These are phyloP conservation scores for Thyridium curvatum DNA, from an alignment of 2,329 filamentous ascomycete genomes.

Conservation along the genomic window DNA sequence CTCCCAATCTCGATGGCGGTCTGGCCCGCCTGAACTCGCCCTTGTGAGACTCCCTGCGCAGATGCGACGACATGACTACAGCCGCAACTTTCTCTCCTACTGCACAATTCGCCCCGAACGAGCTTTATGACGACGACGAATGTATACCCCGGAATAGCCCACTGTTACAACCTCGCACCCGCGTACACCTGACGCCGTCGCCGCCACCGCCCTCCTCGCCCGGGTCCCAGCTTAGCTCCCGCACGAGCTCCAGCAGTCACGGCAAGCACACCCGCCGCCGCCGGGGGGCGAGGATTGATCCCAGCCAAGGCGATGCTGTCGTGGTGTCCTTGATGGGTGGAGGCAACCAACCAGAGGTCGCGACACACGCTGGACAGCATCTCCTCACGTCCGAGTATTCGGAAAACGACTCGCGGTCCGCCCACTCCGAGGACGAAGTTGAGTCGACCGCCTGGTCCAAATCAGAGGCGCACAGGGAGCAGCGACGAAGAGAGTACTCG, in stretches of 20 bases:
- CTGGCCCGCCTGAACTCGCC: slow-evolving; percentile 12
- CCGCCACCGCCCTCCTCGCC: slow-evolving; percentile 36
- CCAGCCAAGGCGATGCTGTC: slow-evolving; percentile 58
- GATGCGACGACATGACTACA: slow-evolving; percentile 31
- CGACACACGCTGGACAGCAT: slow-evolving; percentile 45
- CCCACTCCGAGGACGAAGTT: slow-evolving; percentile 19
- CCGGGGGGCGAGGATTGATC: slow-evolving; percentile 42
- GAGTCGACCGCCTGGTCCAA: slow-evolving; percentile 4
- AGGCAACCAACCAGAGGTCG: slow-evolving; percentile 60
- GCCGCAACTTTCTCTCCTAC: slow-evolving; percentile 23
- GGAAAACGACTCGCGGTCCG: not conserved
- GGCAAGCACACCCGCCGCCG: slow-evolving; percentile 45
- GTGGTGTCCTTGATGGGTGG: slow-evolving; percentile 59
- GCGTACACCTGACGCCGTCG: not conserved
- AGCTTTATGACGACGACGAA: slow-evolving; percentile 39
- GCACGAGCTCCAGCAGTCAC: slow-evolving; percentile 28
- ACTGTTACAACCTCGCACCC: slow-evolving; percentile 11
- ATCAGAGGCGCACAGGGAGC: slow-evolving; percentile 1
- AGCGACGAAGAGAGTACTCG: not conserved
- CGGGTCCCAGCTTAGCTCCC: slow-evolving; percentile 35
- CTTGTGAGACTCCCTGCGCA: slow-evolving; percentile 12
- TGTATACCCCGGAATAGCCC: slow-evolving; percentile 33
- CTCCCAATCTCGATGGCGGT: slow-evolving; percentile 19
- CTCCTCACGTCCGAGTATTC: slow-evolving; percentile 34
- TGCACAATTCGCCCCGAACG: slow-evolving; percentile 20